phyloP scores from a whole-genome alignment of 805 yeast genomes.

The Naumovozyma dairenensis region DNA sequence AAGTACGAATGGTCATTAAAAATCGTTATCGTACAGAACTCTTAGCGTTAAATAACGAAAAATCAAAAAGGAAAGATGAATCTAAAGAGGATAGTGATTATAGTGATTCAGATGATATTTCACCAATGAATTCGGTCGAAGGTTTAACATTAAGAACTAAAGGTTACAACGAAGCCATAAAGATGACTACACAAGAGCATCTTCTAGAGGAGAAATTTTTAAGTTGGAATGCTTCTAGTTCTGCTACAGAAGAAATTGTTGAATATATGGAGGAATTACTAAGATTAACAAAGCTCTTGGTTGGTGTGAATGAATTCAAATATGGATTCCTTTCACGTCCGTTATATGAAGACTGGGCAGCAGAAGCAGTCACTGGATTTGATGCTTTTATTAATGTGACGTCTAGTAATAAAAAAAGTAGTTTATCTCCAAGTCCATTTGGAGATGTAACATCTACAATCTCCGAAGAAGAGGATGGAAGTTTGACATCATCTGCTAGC shows the following conservation, averaged over 20 bases:
- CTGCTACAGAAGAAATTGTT: conserved; percentile 41
- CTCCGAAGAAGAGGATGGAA: conserved; percentile 1
- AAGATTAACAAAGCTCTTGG: conserved; percentile 33
- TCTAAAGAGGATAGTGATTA: conserved; percentile 10
- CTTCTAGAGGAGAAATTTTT: conserved; percentile 32
- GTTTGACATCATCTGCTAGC: conserved; percentile 1
- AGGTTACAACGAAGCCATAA: conserved; percentile 1
- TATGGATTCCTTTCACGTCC: conserved; percentile 44
- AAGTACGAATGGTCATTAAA: conserved; percentile 32
- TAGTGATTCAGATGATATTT: conserved; percentile 10
- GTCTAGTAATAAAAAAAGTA: background rate
- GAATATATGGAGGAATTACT: conserved; percentile 40
- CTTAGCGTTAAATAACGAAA: background rate
- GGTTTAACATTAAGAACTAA: conserved; percentile 5
- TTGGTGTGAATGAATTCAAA: conserved; percentile 41
- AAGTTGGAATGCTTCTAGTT: conserved; percentile 43
- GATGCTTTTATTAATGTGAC: conserved; percentile 18
- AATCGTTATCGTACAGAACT: conserved; percentile 14
- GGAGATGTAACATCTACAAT: background rate
- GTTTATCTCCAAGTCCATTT: background rate
- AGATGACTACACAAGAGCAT: conserved; percentile 19
- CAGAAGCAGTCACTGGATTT: conserved; percentile 32
- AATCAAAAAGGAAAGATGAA: background rate
- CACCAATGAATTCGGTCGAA: background rate
- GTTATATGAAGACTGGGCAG: conserved; percentile 34